Base-by-base conservation (phyloP, 2,329 filamentous ascomycete species). In the Aspergillus piperis region DNA sequence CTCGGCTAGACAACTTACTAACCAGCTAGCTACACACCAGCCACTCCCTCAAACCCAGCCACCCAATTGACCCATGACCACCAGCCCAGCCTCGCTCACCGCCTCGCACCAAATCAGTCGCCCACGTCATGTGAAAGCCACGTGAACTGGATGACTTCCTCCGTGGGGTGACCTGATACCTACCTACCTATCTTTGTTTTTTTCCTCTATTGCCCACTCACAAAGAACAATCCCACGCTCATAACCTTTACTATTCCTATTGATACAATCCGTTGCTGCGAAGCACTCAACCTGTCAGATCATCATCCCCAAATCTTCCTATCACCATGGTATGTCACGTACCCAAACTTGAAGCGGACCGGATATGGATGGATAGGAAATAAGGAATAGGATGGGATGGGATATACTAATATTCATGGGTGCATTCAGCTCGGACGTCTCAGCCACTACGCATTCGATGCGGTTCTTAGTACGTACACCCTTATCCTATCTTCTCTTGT, bases 391-490 rank as follows among this genome's bases (percentile, higher is more conserved):
- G 27, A 36, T 36, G 15, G 21, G 19, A 11, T 32, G 17, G 21
- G 19, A 11, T 25, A 48, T 15, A 50, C 49, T 63, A 42, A 63
- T 58, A 42, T n/a, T 10, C 17, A 17, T 38, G 7, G 3, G 23
- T 21, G 8, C 1, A 6, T 41, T 13, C 88, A 97, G 94, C 84
- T 98, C 80, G 94, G 93, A 83, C 89, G 90, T 79, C 81, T 98
- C 73, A 90, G 91, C 76, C 94, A 98, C 82, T 96, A 96, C 82
- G 91, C 92, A 73, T 94, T 98, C 78, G 94, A 98, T 80, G 94
- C 94, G 66, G 92, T 98, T 69, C 87, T 98, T 71, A 83, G 91
- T 95, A 86, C 71, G 90, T 83, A 47, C 23, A 47, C 42, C 50
- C 50, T 50, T 59, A 3, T 50, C 58, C 2, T 8, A 3, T 19